phyloP scores from a whole-genome alignment of 1,284 basidiomycete species.

The Albatrellus sp. region DNA sequence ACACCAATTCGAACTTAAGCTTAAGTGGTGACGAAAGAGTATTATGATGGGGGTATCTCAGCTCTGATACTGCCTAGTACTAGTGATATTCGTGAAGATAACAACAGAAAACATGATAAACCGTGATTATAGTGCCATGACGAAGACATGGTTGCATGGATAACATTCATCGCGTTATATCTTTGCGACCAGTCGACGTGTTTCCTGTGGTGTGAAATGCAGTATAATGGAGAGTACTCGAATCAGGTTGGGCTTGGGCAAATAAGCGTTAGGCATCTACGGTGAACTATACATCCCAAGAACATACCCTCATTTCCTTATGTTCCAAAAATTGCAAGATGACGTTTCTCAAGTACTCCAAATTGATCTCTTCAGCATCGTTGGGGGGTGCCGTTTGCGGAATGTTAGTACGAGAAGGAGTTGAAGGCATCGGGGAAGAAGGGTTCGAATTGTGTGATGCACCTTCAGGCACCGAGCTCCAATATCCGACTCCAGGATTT shows the following conservation, averaged over 20 bases:
- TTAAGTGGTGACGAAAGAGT: no score
- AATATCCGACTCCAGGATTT: constrained; percentile 89
- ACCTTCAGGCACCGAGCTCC: constrained; percentile 41
- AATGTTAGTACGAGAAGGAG: constrained; percentile 22
- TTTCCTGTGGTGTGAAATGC: constrained; percentile 89
- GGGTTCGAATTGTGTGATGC: constrained; percentile 31
- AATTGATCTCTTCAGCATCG: constrained; percentile 82
- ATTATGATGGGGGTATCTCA: no score
- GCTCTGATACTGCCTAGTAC: no score
- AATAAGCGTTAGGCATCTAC: constrained; percentile 1
- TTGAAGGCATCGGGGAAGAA: constrained; percentile 28
- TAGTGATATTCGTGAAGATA: no score
- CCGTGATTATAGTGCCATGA: background rate
- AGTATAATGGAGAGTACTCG: constrained; percentile 84
- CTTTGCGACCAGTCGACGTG: constrained; percentile 45
- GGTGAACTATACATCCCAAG: constrained; percentile 15
- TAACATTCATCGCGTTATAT: constrained; percentile 6
- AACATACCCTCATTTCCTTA: constrained; percentile 73
- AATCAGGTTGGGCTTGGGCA: constrained; percentile 69
- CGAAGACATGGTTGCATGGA: background rate
- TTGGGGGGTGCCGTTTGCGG: constrained; percentile 22
- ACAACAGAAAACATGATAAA: background rate
- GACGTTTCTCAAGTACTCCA: constrained; percentile 92
- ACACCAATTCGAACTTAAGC: no score
- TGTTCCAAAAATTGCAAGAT: constrained; percentile 88